phyloP scores from a whole-genome alignment of 352 stramenopile species.

The Phytophthora parvispora region DNA sequence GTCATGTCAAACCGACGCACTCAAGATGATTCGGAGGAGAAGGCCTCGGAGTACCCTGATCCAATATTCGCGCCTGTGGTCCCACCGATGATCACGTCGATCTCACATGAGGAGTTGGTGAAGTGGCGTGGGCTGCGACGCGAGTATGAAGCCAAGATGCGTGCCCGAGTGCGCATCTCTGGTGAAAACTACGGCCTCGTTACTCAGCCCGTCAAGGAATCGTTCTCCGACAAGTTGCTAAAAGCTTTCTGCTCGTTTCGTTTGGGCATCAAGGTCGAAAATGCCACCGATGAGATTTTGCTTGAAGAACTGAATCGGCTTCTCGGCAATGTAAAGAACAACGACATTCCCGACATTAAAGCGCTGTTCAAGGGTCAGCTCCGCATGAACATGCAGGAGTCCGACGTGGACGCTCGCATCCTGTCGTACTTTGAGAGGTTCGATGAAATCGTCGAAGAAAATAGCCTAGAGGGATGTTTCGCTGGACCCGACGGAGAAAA shows the following conservation, averaged over 20 bases:
- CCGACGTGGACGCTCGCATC: neutral
- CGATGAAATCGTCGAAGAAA: neutral
- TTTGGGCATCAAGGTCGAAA: neutral
- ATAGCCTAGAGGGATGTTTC: neutral
- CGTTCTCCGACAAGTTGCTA: neutral
- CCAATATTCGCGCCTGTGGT: neutral
- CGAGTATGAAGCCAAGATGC: neutral
- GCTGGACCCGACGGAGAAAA: neutral
- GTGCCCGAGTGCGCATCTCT: neutral
- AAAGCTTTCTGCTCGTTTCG: neutral
- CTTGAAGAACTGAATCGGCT: neutral
- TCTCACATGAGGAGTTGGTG: neutral
- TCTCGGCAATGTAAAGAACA: neutral
- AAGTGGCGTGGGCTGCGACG: neutral
- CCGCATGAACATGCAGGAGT: neutral
- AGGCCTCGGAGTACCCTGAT: neutral
- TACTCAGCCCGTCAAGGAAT: neutral
- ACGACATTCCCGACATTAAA: neutral
- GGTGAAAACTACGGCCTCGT: neutral
- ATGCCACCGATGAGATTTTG: neutral
- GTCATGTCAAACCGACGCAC: neutral
- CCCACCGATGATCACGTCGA: neutral
- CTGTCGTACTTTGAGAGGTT: neutral
- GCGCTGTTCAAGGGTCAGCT: neutral
- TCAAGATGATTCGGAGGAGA: neutral